Evolutionary conservation across 768 basidiomycete genomes (phyloP), one percentile per base, ranked within the genome.

Genomic region (Rhodotorula paludigena): DNA sequence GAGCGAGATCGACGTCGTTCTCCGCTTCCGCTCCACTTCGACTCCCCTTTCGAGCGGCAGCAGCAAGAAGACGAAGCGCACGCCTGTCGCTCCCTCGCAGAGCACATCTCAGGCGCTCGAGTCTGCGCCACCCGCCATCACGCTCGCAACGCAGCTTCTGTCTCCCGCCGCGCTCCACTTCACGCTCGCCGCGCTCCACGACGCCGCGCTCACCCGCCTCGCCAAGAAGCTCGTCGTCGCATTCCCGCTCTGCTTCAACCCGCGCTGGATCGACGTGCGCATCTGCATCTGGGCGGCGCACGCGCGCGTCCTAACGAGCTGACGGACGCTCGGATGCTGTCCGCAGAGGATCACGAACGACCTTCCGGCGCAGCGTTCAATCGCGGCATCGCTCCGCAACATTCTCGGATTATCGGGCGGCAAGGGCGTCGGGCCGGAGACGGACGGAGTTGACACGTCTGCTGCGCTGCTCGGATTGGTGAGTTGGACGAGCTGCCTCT

Each of bases 201-300:
- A 30, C 2, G 5, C 35, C 6, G 52, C 57, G 0, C 47, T 68
- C 10, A 18, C 28, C 2, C 32, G 21, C 2, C 21, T 63, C 5
- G 47, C 42, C 35, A 48, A 59, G 32, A 38, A 58, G 23, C 61
- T 68, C 23, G 54, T 54, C 21, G 9, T 35, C 2, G 35, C 44
- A 6, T 68, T 63, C 28, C 61, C 66, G 51, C 25, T 63, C 2
- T 68, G 66, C 49, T 68, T 68, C 61, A 63, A 63, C 33, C 38
- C 61, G 14, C 14, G 32, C 12, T 68, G 66, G 66, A 45, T 57
- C 11, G 45, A 63, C 2, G 66, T 68, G n/a, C 23, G 52, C 33
- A 30, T 32, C 51, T 47, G 10, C 16, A 0, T 30, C 25, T 20
- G n/a, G 18, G 14, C 18, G 32, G 21, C 5, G 3, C 9, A 25